phyloP scores from a whole-genome alignment of 2,329 filamentous ascomycete genomes.

The Amylocarpus encephaloides region DNA sequence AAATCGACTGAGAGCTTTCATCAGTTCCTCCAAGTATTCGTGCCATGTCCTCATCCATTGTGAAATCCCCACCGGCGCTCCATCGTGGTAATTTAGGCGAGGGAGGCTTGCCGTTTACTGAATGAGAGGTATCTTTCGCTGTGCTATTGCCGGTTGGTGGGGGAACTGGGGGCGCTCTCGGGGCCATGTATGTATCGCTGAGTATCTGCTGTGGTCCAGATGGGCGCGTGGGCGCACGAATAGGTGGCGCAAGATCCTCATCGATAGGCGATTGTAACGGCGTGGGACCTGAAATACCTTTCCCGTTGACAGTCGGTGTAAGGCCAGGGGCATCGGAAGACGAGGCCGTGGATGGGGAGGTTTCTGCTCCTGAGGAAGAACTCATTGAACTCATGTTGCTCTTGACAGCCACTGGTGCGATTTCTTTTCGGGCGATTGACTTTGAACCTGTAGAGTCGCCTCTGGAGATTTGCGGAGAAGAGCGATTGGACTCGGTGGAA shows the following conservation, averaged over 20 bases:
- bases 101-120: constrained; percentile 31
- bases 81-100: constrained; percentile 66
- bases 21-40: constrained; percentile 71
- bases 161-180: constrained; percentile 30
- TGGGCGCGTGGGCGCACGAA: constrained; percentile 29
- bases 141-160: constrained; percentile 18
- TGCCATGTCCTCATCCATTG: constrained; percentile 92
- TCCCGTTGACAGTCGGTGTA: constrained; percentile 30
- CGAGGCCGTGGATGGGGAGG: constrained; percentile 29
- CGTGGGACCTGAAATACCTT: constrained; percentile 27
- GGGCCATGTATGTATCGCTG: constrained; percentile 31
- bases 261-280: constrained; percentile 21
- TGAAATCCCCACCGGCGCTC: constrained; percentile 81
- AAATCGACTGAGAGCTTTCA: constrained; percentile 69
- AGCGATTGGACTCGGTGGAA: constrained; percentile 31
- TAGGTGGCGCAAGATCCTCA: constrained; percentile 24
- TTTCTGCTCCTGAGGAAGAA: constrained; percentile 28
- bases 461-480: constrained; percentile 41
- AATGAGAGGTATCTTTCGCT: constrained; percentile 44
- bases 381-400: constrained; percentile 23
- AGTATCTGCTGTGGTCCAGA: constrained; percentile 37
- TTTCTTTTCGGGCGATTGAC: constrained; percentile 58
- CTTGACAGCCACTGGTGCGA: constrained; percentile 30
- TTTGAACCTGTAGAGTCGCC: constrained; percentile 49
- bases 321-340: constrained; percentile 28